Conservation (phyloP, 768 basidiomycete genomes). For the Mycena chlorophos region DNA sequence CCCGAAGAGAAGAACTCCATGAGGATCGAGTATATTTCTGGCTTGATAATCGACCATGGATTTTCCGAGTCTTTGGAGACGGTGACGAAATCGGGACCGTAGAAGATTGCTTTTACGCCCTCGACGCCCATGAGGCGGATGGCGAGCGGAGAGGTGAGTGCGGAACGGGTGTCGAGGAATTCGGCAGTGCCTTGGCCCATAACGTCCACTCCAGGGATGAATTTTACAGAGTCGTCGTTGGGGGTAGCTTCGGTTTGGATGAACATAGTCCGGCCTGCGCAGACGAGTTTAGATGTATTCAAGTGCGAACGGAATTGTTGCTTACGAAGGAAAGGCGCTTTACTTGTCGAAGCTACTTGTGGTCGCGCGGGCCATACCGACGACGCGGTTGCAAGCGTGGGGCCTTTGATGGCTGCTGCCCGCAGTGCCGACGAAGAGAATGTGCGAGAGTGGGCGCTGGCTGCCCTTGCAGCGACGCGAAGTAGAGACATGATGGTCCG, state of each 20-base stretch:
- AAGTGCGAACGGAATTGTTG: slow-evolving; percentile 1
- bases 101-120: slow-evolving; percentile 87
- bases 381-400: slow-evolving; percentile 27
- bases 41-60: slow-evolving; percentile 89
- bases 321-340: slow-evolving; percentile 38
- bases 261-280: slow-evolving; percentile 61
- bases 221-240: slow-evolving; percentile 96
- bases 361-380: slow-evolving; percentile 22
- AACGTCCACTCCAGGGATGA: slow-evolving; percentile 89
- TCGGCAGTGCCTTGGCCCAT: slow-evolving; percentile 90
- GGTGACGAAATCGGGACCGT: slow-evolving; percentile 97
- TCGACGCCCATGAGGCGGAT: slow-evolving; percentile 93
- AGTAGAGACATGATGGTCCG: slow-evolving; percentile 2
- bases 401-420: slow-evolving; percentile 22
- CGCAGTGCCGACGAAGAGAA: slow-evolving; percentile 16
- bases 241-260: slow-evolving; percentile 98
- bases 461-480: not conserved
- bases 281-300: not conserved
- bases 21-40: slow-evolving; percentile 91
- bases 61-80: slow-evolving; percentile 88
- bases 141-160: slow-evolving; percentile 91
- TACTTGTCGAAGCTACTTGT: slow-evolving; percentile 18
- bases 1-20: slow-evolving; percentile 99
- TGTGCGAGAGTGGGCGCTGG: not conserved
- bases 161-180: slow-evolving; percentile 86